Evolutionary conservation across 305 asterid species (phyloP), one percentile per base, ranked within the genome.

Genomic region (Fraxinus ornus): DNA sequence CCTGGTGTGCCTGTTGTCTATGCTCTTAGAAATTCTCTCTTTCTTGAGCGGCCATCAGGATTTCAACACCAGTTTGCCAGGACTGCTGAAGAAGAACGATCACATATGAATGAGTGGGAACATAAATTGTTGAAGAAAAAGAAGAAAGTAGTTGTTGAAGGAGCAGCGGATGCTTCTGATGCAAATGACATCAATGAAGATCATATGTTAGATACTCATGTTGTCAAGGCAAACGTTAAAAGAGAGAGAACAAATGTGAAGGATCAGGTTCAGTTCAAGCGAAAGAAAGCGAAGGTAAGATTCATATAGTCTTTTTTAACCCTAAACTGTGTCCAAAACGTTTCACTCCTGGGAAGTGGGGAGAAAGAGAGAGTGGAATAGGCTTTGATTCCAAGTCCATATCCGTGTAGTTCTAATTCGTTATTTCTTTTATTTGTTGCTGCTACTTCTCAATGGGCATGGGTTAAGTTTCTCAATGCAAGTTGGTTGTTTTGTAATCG

Each of bases 1-100:
- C 98, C 98, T 78, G 98, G 98, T 60, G 98, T 96, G 66, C 99
- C 99, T n/a, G 35, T 90, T 44, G 77, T 94, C 57, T 92, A 88
- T 87, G 97, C 85, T 76, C 97, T 94, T 77, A 86, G 95, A 86
- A 93, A 96, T 86, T 92, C 98, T 76, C 93, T 94, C 66, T 91
- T 92, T 85, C 90, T 96, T 33, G 98, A 96, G 80, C 84, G 82
- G n/a, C 99, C 99, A 26, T 96, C 99, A n/a, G 79, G 91, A 76
- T 78, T 77, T 62, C 98, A 94, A 64, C 92, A 87, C 32, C 88
- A 94, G 77, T 91, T 87, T 85, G 97, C 89, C 70, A 92, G 89
- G 87, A 80, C 89, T 77, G 88, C 92, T 82, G 98, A 94, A 92
- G 98, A 90, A 83, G 90, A 83, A 74, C 93, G 96, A 19, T 95